phyloP scores from a whole-genome alignment of 2,329 filamentous ascomycete genomes.

The Peltaster fructicola region DNA sequence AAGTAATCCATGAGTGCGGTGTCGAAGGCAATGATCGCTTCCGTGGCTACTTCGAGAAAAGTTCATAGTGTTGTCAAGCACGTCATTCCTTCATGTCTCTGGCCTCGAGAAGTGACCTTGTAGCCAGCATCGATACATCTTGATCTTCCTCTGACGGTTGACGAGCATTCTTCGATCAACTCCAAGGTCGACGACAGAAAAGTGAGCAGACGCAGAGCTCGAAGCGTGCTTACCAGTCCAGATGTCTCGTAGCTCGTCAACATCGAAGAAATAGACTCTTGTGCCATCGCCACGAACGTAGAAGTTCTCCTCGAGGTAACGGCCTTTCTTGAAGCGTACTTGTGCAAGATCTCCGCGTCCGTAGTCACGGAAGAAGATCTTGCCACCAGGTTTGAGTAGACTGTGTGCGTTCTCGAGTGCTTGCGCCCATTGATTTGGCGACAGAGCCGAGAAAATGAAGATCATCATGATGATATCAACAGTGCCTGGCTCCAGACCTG shows the following conservation, averaged over 20 bases:
- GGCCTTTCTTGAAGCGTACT: constrained; percentile 88
- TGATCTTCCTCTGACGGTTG: constrained; percentile 74
- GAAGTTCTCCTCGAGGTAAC: constrained; percentile 92
- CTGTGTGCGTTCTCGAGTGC: constrained; percentile 67
- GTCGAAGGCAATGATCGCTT: constrained; percentile 51
- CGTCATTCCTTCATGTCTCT: neutral
- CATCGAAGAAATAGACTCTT: constrained; percentile 91
- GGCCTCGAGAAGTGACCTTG: constrained; percentile 64
- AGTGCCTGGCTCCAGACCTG: constrained; percentile 55
- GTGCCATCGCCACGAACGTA: constrained; percentile 93
- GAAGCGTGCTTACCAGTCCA: constrained; percentile 44
- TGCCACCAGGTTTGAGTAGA: constrained; percentile 79
- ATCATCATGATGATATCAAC: constrained; percentile 90
- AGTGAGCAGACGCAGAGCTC: no score
- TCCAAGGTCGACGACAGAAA: constrained; percentile 33
- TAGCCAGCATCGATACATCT: constrained; percentile 98
- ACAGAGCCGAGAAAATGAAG: constrained; percentile 90
- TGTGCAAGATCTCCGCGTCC: constrained; percentile 89
- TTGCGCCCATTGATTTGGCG: constrained; percentile 66
- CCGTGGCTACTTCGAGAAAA: constrained; percentile 44
- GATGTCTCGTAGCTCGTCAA: constrained; percentile 60
- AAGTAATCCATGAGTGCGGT: constrained; percentile 48
- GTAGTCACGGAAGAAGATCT: constrained; percentile 91
- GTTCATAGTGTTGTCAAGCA: no score
- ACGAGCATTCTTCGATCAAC: constrained; percentile 80